Percentiles rank a stretch among this genome's conserved stretches.
phyloP scores from a whole-genome alignment of 108 stramenopile species.

The Aurantiochytrium sp. region DNA sequence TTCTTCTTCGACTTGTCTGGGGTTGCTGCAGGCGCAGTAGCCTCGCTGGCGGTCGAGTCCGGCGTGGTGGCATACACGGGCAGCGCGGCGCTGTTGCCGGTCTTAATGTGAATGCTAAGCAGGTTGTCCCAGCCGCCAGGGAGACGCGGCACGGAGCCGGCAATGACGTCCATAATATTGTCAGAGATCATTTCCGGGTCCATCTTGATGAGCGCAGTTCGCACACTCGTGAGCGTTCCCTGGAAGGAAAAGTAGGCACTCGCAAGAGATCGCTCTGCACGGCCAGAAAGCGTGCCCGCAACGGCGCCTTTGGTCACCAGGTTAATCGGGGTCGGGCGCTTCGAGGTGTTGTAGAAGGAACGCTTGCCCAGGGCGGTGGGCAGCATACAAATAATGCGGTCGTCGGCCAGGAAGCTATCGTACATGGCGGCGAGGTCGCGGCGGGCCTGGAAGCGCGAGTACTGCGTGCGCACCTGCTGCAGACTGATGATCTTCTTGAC shows the following conservation, averaged over 20 bases:
- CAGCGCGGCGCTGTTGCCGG: background rate
- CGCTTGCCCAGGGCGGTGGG: background rate
- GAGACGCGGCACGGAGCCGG: background rate
- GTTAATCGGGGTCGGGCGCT: background rate
- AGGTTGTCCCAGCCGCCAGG: conserved; percentile 15
- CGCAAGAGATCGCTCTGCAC: background rate
- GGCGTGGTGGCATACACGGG: background rate
- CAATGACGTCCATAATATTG: background rate
- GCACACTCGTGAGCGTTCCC: background rate
- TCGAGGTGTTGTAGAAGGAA: background rate
- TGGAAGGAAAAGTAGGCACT: background rate
- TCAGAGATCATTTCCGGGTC: background rate
- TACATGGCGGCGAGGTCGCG: conserved; percentile 10
- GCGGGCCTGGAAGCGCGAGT: background rate
- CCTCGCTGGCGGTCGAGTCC: background rate
- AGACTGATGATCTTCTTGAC: background rate
- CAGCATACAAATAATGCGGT: background rate
- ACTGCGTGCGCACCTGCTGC: background rate
- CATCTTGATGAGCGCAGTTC: background rate
- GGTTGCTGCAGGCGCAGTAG: background rate
- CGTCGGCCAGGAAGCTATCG: background rate
- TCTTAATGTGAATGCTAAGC: background rate
- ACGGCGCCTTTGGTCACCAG: background rate
- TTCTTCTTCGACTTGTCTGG: background rate
- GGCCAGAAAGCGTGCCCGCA: background rate